Conservation (phyloP, 345 rosid genomes). For the Linum trigynum region DNA sequence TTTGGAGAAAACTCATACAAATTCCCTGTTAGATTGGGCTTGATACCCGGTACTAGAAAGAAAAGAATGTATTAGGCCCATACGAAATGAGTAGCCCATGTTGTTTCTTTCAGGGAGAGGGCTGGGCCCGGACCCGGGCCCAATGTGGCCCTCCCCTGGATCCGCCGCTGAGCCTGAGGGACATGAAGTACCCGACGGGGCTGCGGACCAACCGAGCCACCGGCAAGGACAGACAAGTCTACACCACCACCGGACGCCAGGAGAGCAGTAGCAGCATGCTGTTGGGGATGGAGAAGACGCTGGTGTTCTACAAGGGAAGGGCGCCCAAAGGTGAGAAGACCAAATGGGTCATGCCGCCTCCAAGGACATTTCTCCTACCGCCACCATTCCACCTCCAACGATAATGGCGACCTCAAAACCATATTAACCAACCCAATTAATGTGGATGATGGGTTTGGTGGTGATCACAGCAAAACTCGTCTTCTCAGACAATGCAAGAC, state of each 20-base stretch:
- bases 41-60: too few species aligned
- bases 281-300: constrained; percentile 87
- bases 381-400: constrained; percentile 49
- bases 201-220: constrained; percentile 76
- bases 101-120: too few species aligned
- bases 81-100: too few species aligned
- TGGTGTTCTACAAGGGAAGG: constrained; percentile 78
- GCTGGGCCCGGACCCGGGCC: too few species aligned
- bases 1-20: too few species aligned
- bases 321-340: constrained; percentile 90
- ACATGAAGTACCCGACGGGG: constrained; percentile 89
- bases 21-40: too few species aligned
- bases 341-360: constrained; percentile 91
- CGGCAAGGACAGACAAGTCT: constrained; percentile 71
- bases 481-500: constrained; percentile 47
- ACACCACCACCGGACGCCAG: constrained; percentile 27
- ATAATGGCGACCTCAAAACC: neutral
- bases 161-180: constrained; percentile 40
- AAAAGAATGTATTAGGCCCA: too few species aligned
- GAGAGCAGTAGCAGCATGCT: constrained; percentile 6
- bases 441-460: neutral
- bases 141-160: too few species aligned
- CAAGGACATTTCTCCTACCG: constrained; percentile 69
- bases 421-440: constrained; percentile 12
- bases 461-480: neutral